phyloP scores from a whole-genome alignment of 805 yeast genomes.

The Pichia deserticola region DNA sequence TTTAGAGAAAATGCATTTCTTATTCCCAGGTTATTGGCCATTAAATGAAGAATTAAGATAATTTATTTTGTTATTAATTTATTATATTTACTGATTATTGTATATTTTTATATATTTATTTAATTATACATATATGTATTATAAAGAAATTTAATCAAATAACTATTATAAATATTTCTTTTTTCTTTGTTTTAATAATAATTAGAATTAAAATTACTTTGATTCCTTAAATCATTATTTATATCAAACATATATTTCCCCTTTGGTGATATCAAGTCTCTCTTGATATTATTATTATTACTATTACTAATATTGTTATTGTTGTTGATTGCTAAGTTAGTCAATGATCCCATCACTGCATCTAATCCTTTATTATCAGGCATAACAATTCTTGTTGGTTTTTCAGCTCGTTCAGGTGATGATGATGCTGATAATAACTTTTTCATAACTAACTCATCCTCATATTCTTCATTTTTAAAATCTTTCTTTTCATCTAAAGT shows the following conservation, averaged over 20 bases:
- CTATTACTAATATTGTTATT: not conserved
- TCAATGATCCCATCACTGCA: conserved; percentile 7
- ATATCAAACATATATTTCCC: conserved; percentile 4
- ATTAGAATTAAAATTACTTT: not conserved
- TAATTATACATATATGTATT: no score
- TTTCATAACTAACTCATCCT: not conserved
- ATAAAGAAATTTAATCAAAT: no score
- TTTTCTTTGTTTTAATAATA: not conserved
- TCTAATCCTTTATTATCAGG: conserved; percentile 2
- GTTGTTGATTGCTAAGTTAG: not conserved
- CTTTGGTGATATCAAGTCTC: conserved; percentile 4
- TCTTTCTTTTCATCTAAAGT: conserved; percentile 9
- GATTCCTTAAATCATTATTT: conserved; percentile 1
- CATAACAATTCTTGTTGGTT: conserved; percentile 1
- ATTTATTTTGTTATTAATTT: no score
- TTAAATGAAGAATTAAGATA: conserved; percentile 7
- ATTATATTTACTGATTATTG: no score
- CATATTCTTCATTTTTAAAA: conserved; percentile 2
- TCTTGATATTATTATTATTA: not conserved
- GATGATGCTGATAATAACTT: not conserved
- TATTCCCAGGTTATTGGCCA: conserved; percentile 92
- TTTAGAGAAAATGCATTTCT: conserved; percentile 71
- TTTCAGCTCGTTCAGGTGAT: not conserved
- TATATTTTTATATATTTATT: no score
- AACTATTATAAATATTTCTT: no score